phyloP scores from a whole-genome alignment of 495 filamentous ascomycete genomes.

The Mytilinidion resinicola region DNA sequence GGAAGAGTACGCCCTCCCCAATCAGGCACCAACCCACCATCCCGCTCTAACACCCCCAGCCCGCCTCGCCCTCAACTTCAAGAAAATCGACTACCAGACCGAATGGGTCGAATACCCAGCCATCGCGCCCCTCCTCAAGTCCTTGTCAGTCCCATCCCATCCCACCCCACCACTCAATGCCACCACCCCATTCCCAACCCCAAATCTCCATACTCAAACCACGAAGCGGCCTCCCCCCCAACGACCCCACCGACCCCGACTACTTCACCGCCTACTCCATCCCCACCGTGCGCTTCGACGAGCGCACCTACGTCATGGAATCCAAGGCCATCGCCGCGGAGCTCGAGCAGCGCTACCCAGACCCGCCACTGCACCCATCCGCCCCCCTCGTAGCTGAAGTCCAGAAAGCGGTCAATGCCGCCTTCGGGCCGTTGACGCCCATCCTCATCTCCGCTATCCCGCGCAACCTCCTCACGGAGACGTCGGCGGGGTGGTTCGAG shows the following conservation, averaged over 20 bases:
- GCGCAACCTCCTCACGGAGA: slow-evolving; percentile 36
- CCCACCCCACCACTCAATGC: no score
- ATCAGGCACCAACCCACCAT: not conserved
- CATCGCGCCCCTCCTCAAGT: slow-evolving; percentile 43
- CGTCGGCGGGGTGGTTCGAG: slow-evolving; percentile 43
- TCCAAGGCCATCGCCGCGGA: slow-evolving; percentile 45
- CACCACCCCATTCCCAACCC: not conserved
- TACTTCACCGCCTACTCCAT: slow-evolving; percentile 42
- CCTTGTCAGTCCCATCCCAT: slow-evolving; percentile 34
- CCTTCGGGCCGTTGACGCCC: slow-evolving; percentile 22
- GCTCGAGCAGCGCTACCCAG: slow-evolving; percentile 49
- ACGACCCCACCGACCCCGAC: slow-evolving; percentile 28
- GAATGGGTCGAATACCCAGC: slow-evolving; percentile 63
- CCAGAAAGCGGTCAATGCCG: slow-evolving; percentile 12
- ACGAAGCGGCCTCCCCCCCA: slow-evolving; percentile 35
- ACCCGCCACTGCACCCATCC: slow-evolving; percentile 48
- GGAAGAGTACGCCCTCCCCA: slow-evolving; percentile 39
- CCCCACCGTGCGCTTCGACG: slow-evolving; percentile 47
- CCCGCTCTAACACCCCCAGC: slow-evolving; percentile 32
- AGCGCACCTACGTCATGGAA: slow-evolving; percentile 53
- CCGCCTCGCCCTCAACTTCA: slow-evolving; percentile 55
- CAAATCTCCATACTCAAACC: not conserved
- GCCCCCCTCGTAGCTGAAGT: slow-evolving; percentile 38
- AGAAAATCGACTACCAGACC: slow-evolving; percentile 56
- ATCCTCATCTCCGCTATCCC: slow-evolving; percentile 37